Base-by-base conservation (phyloP, 2,329 filamentous ascomycete genomes). In the Colletotrichum caudatum region DNA sequence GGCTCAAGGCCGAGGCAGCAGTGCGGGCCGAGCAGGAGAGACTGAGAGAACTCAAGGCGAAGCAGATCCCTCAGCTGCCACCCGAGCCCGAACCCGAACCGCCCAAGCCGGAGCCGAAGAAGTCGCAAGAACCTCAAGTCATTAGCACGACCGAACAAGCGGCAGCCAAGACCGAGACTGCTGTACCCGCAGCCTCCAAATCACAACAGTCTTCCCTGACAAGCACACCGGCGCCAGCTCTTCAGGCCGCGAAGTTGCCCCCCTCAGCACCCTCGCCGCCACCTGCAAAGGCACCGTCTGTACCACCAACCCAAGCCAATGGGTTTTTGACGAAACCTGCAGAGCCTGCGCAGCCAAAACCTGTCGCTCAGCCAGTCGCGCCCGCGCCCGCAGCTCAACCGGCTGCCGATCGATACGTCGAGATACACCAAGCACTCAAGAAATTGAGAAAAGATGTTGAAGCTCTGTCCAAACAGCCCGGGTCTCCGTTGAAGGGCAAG, bases 351-450 rank as follows among this genome's bases (percentile, higher is more conserved):
- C 35, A 74, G 35, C 18, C 68, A 46, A 46, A 74, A 5, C 35
- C 74, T 26, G 61, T 26, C 2, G 48, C 53, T 16, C 63, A 64
- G 12, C 59, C 62, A 8, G 48, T 56, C 46, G 53, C 71, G 18
- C 44, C 71, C 4, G 35, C 53, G 16, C 41, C 61, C 9, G 61
- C 65, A 8, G 37, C 35, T 35, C 41, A 64, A 8, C 44, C 74
- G 16, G 37, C 72, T 48, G 69, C 76, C n/a, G 84, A 88, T 72
- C 82, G 85, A 66, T 87, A 89, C 73, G 72, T 80, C 2, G 80
- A 86, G 66, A 89, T 96, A 35, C 93, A 95, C 77, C 84, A 89
- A 71, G 89, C 88, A 51, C 84, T 97, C 33, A 97, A 90, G 76
- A 85, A 85, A 66, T 82, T 90, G 20, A 86, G 95, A 23, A 95